These are phyloP conservation scores for Eutrema heterophyllum DNA, from an alignment of 345 rosid genomes.

Conservation along the genomic window DNA sequence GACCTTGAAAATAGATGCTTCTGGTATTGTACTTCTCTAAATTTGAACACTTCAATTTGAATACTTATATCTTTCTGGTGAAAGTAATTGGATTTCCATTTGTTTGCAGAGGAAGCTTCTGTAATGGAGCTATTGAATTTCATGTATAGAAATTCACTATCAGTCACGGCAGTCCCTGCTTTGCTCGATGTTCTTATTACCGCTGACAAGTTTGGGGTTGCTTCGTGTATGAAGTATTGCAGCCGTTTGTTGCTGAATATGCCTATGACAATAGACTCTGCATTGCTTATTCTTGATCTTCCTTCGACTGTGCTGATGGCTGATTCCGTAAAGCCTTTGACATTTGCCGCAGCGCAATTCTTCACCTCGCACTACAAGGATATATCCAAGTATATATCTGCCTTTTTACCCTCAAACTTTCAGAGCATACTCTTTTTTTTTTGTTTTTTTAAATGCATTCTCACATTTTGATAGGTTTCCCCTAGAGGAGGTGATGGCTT, in stretches of 20 bases:
- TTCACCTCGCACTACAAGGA: slow-evolving; percentile 57
- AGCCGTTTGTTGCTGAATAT: slow-evolving; percentile 50
- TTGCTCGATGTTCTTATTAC: slow-evolving; percentile 69
- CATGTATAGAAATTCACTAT: slow-evolving; percentile 56
- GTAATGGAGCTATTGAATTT: slow-evolving; percentile 72
- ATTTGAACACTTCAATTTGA: neutral
- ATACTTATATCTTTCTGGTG: neutral
- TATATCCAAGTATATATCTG: slow-evolving; percentile 41
- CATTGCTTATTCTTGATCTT: slow-evolving; percentile 73
- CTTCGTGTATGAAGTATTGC: slow-evolving; percentile 81
- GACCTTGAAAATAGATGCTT: slow-evolving; percentile 61
- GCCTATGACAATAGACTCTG: slow-evolving; percentile 76
- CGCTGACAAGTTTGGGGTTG: slow-evolving; percentile 84
- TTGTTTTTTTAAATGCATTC: neutral
- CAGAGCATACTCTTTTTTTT: neutral
- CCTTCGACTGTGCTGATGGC: slow-evolving; percentile 64
- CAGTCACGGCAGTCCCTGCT: slow-evolving; percentile 43
- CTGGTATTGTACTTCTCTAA: slow-evolving; percentile 40
- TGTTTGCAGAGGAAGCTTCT: slow-evolving; percentile 67
- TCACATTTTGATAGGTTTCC: neutral
- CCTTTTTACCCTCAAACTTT: neutral
- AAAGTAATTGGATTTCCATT: neutral
- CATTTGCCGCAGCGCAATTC: slow-evolving; percentile 65
- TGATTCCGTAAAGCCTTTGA: slow-evolving; percentile 72
- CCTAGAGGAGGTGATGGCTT: slow-evolving; percentile 28